These are phyloP conservation scores for Cerioporus squamosus DNA, from an alignment of 1,284 basidiomycete species.

Conservation along the genomic window DNA sequence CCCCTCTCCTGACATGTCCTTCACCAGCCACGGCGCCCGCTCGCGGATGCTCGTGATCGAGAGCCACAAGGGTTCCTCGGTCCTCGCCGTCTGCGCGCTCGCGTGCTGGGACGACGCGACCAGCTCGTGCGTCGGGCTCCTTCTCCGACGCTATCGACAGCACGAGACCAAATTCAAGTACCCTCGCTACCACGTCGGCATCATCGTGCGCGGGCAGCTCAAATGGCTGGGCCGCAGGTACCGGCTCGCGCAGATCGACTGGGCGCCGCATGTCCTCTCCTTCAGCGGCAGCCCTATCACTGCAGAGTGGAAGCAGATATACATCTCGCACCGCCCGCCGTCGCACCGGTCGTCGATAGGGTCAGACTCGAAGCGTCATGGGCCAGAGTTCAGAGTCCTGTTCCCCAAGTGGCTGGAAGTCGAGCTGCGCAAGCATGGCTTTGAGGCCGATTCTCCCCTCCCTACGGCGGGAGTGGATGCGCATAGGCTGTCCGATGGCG, in stretches of 20 bases:
- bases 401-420: slow-evolving; percentile 19
- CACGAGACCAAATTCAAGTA: slow-evolving; percentile 2
- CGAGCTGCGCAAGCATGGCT: slow-evolving; percentile 20
- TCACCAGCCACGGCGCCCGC: slow-evolving; percentile 19
- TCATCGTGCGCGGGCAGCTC: slow-evolving; percentile 10
- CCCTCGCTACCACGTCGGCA: slow-evolving; percentile 15
- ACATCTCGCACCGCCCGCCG: slow-evolving; percentile 19
- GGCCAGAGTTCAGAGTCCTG: slow-evolving; percentile 9
- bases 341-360: slow-evolving; percentile 11
- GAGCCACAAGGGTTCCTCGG: background rate
- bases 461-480: background rate
- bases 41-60: slow-evolving; percentile 19
- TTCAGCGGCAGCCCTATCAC: slow-evolving; percentile 10
- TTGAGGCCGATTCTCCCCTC: slow-evolving; percentile 3
- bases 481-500: slow-evolving; percentile 1
- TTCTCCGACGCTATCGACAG: slow-evolving; percentile 15
- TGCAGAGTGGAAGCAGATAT: slow-evolving; percentile 19
- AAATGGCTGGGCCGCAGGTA: slow-evolving; percentile 14
- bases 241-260: slow-evolving; percentile 17
- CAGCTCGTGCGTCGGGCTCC: slow-evolving; percentile 17
- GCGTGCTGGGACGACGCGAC: slow-evolving; percentile 15
- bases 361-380: background rate
- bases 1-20: slow-evolving; percentile 16
- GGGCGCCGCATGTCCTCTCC: slow-evolving; percentile 17
- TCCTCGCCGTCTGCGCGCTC: slow-evolving; percentile 19